Evolutionary conservation across 805 yeast genomes (phyloP).

Genomic region (Lachancea quebecensis): DNA sequence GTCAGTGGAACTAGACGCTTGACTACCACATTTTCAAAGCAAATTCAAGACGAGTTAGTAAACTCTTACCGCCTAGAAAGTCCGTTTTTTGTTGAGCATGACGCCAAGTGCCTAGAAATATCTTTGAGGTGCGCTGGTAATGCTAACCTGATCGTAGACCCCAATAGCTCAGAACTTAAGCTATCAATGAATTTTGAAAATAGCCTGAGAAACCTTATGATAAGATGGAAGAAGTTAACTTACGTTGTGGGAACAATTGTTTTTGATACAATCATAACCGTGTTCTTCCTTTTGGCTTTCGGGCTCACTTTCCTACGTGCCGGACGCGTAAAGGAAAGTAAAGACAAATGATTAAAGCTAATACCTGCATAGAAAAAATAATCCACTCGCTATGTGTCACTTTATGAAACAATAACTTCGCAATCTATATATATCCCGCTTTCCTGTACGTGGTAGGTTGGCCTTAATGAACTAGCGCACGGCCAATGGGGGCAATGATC

Average conservation of each 20-base stretch:
- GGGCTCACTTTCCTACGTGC: slow-evolving; percentile 11
- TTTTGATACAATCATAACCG: slow-evolving; percentile 14
- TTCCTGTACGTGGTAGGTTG: no score
- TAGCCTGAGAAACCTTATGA: slow-evolving; percentile 28
- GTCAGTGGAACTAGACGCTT: background rate
- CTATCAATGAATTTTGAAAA: slow-evolving; percentile 24
- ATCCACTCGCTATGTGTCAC: background rate
- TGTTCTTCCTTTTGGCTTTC: slow-evolving; percentile 16
- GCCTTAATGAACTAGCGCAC: background rate
- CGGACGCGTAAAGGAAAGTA: background rate
- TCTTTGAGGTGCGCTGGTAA: slow-evolving; percentile 2
- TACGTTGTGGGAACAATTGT: slow-evolving; percentile 19
- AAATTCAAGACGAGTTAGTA: slow-evolving; percentile 5
- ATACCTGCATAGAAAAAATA: no score
- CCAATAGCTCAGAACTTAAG: slow-evolving; percentile 16
- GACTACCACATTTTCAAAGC: slow-evolving; percentile 2
- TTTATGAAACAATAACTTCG: no score
- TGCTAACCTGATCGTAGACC: slow-evolving; percentile 13
- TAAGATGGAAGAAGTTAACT: slow-evolving; percentile 19
- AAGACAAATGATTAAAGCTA: background rate
- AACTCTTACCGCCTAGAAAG: slow-evolving; percentile 4
- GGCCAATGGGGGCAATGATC: no score
- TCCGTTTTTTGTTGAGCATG: slow-evolving; percentile 2
- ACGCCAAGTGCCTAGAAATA: slow-evolving; percentile 1
- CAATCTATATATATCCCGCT: no score